phyloP scores from a whole-genome alignment of 495 filamentous ascomycete genomes.

The Aspergillus homomorphus region DNA sequence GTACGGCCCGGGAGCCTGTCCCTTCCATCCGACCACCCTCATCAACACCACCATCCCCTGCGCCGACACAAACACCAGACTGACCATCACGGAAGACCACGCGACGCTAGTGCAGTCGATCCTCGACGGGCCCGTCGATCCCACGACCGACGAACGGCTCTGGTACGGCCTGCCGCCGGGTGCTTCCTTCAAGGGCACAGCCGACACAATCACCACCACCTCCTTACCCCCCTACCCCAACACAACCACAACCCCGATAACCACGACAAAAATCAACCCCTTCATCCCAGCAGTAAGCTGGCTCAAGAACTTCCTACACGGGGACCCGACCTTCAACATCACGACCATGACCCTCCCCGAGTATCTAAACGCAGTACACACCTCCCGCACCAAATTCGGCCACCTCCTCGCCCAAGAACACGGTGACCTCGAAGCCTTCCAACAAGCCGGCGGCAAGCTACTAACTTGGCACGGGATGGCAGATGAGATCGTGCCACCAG shows the following conservation, averaged over 20 bases:
- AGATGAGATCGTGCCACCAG: slow-evolving; percentile 19
- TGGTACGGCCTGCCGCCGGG: slow-evolving; percentile 9
- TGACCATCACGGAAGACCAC: slow-evolving; percentile 2
- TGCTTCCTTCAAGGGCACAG: slow-evolving; percentile 7
- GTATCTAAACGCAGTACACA: slow-evolving; percentile 14
- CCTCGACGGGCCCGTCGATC: background rate
- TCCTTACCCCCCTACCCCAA: background rate
- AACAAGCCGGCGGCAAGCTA: slow-evolving; percentile 36
- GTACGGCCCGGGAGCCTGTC: background rate
- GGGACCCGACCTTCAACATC: slow-evolving; percentile 37
- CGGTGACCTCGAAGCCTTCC: slow-evolving; percentile 32
- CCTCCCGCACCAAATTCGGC: slow-evolving; percentile 15
- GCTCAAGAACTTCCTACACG: slow-evolving; percentile 40
- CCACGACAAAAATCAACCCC: background rate
- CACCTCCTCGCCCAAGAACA: slow-evolving; percentile 34
- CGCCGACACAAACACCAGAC: background rate
- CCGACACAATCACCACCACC: background rate
- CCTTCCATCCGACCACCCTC: background rate
- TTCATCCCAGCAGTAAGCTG: slow-evolving; percentile 6
- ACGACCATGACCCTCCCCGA: slow-evolving; percentile 23
- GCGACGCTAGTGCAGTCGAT: slow-evolving; percentile 6
- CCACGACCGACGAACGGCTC: background rate
- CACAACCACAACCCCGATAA: background rate
- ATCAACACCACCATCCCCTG: background rate
- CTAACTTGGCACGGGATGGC: slow-evolving; percentile 38